Evolutionary conservation across 352 stramenopile species (phyloP).

Genomic region (Phytophthora pini): DNA sequence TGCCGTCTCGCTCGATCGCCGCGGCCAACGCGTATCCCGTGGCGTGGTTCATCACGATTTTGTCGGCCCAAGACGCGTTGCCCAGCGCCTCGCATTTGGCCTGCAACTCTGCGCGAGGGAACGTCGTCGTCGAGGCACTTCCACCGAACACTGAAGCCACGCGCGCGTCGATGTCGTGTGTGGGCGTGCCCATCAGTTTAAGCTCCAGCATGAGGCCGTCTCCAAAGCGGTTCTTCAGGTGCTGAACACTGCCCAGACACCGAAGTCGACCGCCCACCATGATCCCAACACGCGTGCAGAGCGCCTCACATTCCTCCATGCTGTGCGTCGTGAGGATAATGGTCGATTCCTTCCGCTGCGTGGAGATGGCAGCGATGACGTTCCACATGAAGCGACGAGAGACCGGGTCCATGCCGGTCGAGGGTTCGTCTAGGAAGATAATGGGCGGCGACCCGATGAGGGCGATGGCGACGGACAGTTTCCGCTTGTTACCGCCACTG

Average conservation of each 20-base stretch:
- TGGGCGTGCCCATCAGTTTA: conserved; percentile 50
- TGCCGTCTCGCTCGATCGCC: conserved; percentile 58
- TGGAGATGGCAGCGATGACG: conserved; percentile 88
- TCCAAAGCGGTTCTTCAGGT: conserved; percentile 97
- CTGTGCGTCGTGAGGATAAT: conserved; percentile 96
- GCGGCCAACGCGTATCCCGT: conserved; percentile 69
- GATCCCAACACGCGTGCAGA: conserved; percentile 96
- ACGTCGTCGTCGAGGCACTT: conserved; percentile 29
- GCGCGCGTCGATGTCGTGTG: conserved; percentile 39
- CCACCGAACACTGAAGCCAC: conserved; percentile 43
- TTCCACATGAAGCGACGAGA: conserved; percentile 96
- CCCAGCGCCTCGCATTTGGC: conserved; percentile 57
- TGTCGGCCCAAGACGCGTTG: conserved; percentile 49
- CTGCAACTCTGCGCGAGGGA: conserved; percentile 46
- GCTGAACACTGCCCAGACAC: conserved; percentile 90
- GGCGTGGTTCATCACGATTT: conserved; percentile 56
- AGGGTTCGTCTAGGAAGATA: conserved; percentile 93
- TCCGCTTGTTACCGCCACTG: conserved; percentile 92
- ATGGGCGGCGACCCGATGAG: conserved; percentile 94
- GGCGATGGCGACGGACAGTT: conserved; percentile 93
- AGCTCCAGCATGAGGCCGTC: conserved; percentile 93
- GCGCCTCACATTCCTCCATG: conserved; percentile 96
- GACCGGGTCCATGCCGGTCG: conserved; percentile 95
- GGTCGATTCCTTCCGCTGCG: conserved; percentile 66
- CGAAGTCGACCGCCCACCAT: conserved; percentile 84